phyloP scores from a whole-genome alignment of 2,329 filamentous ascomycete species.

The Diaporthe capsici region DNA sequence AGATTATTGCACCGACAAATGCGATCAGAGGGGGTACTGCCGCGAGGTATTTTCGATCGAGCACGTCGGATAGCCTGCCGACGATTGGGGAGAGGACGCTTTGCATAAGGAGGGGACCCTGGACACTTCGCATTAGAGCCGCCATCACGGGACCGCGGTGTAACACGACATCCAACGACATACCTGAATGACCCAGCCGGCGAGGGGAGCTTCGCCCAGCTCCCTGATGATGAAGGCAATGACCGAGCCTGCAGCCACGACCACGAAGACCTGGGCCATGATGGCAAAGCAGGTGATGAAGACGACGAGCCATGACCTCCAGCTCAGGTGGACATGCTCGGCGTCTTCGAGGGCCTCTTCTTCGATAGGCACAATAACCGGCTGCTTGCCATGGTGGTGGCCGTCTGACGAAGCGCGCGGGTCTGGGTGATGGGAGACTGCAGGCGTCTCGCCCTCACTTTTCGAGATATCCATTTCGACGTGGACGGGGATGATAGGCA shows the following conservation, averaged over 20 bases:
- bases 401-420: neutral
- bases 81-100: constrained; percentile 68
- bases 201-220: constrained; percentile 62
- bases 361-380: constrained; percentile 47
- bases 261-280: constrained; percentile 69
- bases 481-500: neutral
- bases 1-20: constrained; percentile 67
- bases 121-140: constrained; percentile 1
- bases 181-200: constrained; percentile 70
- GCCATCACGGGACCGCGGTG: neutral
- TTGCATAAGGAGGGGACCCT: constrained; percentile 71
- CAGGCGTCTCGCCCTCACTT: constrained; percentile 25
- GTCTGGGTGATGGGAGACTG: constrained; percentile 21
- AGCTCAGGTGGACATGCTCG: constrained; percentile 63
- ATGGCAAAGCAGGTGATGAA: constrained; percentile 66
- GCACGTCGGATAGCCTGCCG: constrained; percentile 69
- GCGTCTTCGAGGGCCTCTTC: constrained; percentile 51
- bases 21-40: constrained; percentile 66
- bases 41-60: constrained; percentile 68
- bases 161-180: neutral
- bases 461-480: constrained; percentile 1
- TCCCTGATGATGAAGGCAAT: constrained; percentile 70
- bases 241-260: constrained; percentile 68
- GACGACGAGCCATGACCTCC: constrained; percentile 65
- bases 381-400: constrained; percentile 34